Percentiles rank a stretch among this genome's conserved stretches.
Conservation (phyloP, 2,329 filamentous ascomycete species). For the Nemania sp. region DNA sequence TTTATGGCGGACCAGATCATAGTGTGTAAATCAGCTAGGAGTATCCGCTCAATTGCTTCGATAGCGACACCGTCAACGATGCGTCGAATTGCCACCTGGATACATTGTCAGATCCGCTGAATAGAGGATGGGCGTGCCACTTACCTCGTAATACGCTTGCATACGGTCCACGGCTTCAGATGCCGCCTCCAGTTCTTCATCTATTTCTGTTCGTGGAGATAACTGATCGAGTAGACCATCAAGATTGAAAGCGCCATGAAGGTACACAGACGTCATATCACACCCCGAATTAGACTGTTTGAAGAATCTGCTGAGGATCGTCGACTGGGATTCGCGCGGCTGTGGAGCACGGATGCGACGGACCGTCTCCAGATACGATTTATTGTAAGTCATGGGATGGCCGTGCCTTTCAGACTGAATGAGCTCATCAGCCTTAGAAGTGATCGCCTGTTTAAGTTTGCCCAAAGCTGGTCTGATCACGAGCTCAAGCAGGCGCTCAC, state of each 20-base stretch:
- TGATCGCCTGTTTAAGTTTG: conserved; percentile 39
- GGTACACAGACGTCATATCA: not conserved
- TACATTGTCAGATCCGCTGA: not conserved
- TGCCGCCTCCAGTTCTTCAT: conserved; percentile 36
- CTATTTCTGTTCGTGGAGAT: conserved; percentile 25
- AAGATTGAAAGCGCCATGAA: not conserved
- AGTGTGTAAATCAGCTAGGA: conserved; percentile 41
- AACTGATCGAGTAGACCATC: conserved; percentile 17
- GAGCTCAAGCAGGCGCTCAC: conserved; percentile 40
- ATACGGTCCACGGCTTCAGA: conserved; percentile 42
- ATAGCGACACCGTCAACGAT: conserved; percentile 49
- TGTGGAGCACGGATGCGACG: conserved; percentile 4
- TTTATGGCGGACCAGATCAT: conserved; percentile 47
- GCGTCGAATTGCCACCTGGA: conserved; percentile 48
- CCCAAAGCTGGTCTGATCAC: conserved; percentile 47
- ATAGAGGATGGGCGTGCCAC: not conserved
- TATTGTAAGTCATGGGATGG: conserved; percentile 58
- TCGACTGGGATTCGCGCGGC: conserved; percentile 14
- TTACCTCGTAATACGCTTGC: conserved; percentile 43
- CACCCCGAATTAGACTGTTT: no score
- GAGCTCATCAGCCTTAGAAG: conserved; percentile 48
- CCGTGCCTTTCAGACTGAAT: conserved; percentile 48
- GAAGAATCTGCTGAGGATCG: conserved; percentile 34
- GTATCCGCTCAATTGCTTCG: conserved; percentile 47
- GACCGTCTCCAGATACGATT: conserved; percentile 43